These are phyloP conservation scores for Tetracladium setigerum DNA, from an alignment of 495 filamentous ascomycete species.

Conservation along the genomic window DNA sequence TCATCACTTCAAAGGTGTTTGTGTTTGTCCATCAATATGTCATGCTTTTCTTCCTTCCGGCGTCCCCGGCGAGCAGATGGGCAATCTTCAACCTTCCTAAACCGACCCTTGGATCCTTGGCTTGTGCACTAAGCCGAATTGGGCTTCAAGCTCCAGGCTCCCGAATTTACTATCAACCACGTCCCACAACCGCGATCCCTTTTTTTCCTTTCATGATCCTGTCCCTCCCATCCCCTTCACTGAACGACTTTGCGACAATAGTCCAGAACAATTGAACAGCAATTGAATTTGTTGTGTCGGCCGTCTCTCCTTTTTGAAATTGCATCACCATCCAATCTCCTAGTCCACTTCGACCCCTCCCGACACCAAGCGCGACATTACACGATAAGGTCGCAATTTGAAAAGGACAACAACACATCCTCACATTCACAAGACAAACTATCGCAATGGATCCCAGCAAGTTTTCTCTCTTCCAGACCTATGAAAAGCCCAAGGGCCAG, in stretches of 20 bases:
- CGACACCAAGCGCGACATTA: not conserved
- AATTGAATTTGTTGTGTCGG: too few species aligned
- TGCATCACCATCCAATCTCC: not conserved
- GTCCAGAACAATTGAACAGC: too few species aligned
- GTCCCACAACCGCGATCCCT: not conserved
- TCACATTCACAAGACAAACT: not conserved
- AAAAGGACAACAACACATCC: not conserved
- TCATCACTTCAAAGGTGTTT: too few species aligned
- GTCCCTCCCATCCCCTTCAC: not conserved
- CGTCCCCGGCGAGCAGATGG: too few species aligned
- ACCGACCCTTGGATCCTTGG: too few species aligned
- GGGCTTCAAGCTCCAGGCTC: too few species aligned
- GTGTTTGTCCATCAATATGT: too few species aligned
- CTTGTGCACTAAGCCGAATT: too few species aligned
- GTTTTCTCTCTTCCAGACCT: constrained; percentile 22
- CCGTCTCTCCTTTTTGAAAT: too few species aligned
- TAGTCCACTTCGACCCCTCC: not conserved
- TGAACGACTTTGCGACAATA: not conserved
- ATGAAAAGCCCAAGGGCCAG: constrained; percentile 17
- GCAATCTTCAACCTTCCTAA: too few species aligned
- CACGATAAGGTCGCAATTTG: constrained; percentile 4
- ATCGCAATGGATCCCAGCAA: constrained; percentile 19
- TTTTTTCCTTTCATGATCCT: not conserved
- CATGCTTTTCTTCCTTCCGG: too few species aligned
- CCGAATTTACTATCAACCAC: too few species aligned